Base-by-base conservation (phyloP, 23 red algal species). In the Agarophyton chilense region DNA sequence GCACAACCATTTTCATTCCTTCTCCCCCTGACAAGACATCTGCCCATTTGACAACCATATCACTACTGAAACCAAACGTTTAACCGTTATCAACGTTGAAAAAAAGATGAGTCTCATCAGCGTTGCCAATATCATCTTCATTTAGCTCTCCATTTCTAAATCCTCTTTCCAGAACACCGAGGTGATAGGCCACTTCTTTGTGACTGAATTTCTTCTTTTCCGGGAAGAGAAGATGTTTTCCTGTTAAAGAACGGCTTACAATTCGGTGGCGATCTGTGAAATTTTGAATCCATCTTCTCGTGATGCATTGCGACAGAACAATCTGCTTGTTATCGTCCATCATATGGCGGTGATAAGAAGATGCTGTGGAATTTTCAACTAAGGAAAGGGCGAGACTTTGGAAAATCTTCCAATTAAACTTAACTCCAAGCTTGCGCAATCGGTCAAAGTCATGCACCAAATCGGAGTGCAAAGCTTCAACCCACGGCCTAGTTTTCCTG, bases 201-300 rank as follows among this genome's bases (percentile, higher is more conserved):
- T 87, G 49, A 21, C 72, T 87, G 4, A 55, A 10, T 16, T 52
- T 42, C 1, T 21, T 52, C 10, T 73, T 87, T 9, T 0, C 35
- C 2, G 82, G 82, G 19, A 21, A 46, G 6, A 52, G 52, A 36
- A 63, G 72, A 12, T 41, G 47, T 52, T 86, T 86, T 9, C 63
- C 82, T 24, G 82, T 86, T 10, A 52, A 63, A 16, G 82, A 31
- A 1, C 82, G 22, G 52, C 82, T 86, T 2, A 86, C 62, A 33
- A 86, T 86, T 2, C 82, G 3, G 10, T 38, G 73, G 3, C 61
- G 61, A 14, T 86, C 82, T 63, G 3, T 63, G 24, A 86, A 86
- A 1, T 33, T 14, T 25, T 86, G 82, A 5, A 61, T 86, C 54
- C 54, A 83, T 2, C 78, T 2, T 4, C 41, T 28, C 8, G 10